These are phyloP conservation scores for Cyclotella cryptica DNA, from an alignment of 108 stramenopile genomes.

Conservation along the genomic window DNA sequence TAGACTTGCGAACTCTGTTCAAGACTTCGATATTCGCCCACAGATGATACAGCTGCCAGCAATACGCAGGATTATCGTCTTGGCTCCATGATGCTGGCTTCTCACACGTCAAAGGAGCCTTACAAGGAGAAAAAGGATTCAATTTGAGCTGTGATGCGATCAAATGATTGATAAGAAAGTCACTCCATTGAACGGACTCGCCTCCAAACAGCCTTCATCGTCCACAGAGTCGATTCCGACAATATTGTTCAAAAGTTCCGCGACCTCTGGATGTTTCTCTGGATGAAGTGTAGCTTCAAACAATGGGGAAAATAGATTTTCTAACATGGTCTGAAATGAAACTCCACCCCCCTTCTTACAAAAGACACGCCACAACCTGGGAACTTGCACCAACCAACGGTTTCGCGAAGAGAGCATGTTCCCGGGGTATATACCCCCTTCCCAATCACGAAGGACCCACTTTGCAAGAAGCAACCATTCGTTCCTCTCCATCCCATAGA, in stretches of 20 bases:
- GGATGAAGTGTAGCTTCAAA: slow-evolving; percentile 97
- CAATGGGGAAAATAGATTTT: slow-evolving; percentile 97
- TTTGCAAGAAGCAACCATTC: slow-evolving; percentile 94
- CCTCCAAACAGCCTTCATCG: slow-evolving; percentile 95
- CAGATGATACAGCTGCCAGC: slow-evolving; percentile 93
- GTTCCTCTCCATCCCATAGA: slow-evolving; percentile 95
- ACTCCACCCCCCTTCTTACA: slow-evolving; percentile 66
- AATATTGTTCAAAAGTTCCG: slow-evolving; percentile 93
- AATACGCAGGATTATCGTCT: slow-evolving; percentile 88
- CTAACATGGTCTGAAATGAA: slow-evolving; percentile 93
- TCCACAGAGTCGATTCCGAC: slow-evolving; percentile 99
- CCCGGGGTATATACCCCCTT: slow-evolving; percentile 70
- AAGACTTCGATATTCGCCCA: slow-evolving; percentile 94
- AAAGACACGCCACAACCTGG: slow-evolving; percentile 95
- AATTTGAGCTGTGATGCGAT: background rate
- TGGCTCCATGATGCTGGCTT: slow-evolving; percentile 86
- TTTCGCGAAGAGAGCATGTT: slow-evolving; percentile 93
- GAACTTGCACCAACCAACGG: slow-evolving; percentile 98
- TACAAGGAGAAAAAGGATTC: background rate
- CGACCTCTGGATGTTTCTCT: slow-evolving; percentile 92
- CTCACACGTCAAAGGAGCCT: slow-evolving; percentile 65
- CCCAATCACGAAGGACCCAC: slow-evolving; percentile 87
- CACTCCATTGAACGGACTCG: background rate
- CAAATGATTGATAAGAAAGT: too few species aligned
- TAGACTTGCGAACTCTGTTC: slow-evolving; percentile 84